Percentiles rank a stretch among this genome's conserved stretches.
Conservation (phyloP, 1,284 basidiomycete genomes). For the Kwoniella shivajii region DNA sequence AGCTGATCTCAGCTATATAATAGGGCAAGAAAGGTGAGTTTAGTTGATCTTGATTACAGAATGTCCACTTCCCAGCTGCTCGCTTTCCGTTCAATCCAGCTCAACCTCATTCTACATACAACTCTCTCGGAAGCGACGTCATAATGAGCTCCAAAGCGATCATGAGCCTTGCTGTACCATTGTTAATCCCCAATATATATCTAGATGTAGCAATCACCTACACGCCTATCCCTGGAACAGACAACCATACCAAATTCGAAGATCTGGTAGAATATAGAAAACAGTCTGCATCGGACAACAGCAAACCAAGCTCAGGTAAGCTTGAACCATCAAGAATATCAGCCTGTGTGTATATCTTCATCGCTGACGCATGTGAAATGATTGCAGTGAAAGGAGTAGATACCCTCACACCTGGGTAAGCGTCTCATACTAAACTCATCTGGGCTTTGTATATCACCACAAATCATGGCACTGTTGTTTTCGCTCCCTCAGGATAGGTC, state of each 20-base stretch:
- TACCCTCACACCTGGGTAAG: constrained; percentile 34
- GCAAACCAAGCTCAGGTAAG: constrained; percentile 43
- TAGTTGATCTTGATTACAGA: not conserved
- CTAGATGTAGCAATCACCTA: constrained; percentile 59
- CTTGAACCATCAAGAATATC: not conserved
- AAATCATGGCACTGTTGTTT: not conserved
- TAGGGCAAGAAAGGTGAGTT: constrained; percentile 49
- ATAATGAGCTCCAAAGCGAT: too few relatives aligned
- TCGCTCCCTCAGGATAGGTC: not conserved
- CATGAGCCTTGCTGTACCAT: too few relatives aligned
- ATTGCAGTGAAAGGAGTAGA: constrained; percentile 54
- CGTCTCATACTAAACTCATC: not conserved
- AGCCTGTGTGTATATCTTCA: too few relatives aligned
- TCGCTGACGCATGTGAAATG: not conserved
- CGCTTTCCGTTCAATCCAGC: too few relatives aligned
- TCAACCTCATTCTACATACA: too few relatives aligned
- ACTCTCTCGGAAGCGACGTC: too few relatives aligned
- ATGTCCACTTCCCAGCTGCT: too few relatives aligned
- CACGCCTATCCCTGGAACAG: constrained; percentile 31
- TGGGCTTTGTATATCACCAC: not conserved
- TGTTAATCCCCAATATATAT: too few relatives aligned
- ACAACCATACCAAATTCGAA: constrained; percentile 46
- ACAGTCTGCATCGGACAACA: constrained; percentile 32
- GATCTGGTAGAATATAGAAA: constrained; percentile 56
- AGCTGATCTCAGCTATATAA: not conserved